phyloP scores from a whole-genome alignment of 768 basidiomycete genomes.

The Suillus weaverae region DNA sequence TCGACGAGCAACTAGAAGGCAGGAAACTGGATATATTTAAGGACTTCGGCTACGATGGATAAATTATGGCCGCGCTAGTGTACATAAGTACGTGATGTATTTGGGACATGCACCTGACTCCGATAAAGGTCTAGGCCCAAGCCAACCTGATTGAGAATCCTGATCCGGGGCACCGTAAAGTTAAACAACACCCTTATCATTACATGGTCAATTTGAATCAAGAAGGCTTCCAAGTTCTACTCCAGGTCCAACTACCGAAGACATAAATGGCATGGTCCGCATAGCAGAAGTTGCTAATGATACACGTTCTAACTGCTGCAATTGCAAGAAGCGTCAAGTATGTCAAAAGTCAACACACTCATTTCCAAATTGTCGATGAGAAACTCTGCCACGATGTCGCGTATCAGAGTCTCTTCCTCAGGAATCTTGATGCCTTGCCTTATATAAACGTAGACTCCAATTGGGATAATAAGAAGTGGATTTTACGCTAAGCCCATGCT shows the following conservation, averaged over 20 bases:
- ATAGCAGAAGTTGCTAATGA: not conserved
- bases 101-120: not conserved
- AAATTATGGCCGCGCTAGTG: not conserved
- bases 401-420: conserved; percentile 34
- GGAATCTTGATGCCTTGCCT: conserved; percentile 17
- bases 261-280: not conserved
- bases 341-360: not conserved
- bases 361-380: conserved; percentile 30
- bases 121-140: not conserved
- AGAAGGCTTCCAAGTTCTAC: too few species aligned
- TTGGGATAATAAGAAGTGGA: not conserved
- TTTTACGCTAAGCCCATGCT: not conserved
- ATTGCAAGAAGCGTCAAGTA: not conserved
- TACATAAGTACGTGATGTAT: not conserved
- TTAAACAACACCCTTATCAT: not conserved
- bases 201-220: not conserved
- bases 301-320: not conserved
- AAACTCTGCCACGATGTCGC: conserved; percentile 37
- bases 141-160: not conserved
- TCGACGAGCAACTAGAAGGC: not conserved
- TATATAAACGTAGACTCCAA: not conserved
- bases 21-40: conserved; percentile 24
- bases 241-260: too few species aligned
- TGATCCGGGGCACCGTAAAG: not conserved
- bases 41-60: conserved; percentile 28